These are phyloP conservation scores for Meira nashicola DNA, from an alignment of 1,284 basidiomycete genomes.

Conservation along the genomic window DNA sequence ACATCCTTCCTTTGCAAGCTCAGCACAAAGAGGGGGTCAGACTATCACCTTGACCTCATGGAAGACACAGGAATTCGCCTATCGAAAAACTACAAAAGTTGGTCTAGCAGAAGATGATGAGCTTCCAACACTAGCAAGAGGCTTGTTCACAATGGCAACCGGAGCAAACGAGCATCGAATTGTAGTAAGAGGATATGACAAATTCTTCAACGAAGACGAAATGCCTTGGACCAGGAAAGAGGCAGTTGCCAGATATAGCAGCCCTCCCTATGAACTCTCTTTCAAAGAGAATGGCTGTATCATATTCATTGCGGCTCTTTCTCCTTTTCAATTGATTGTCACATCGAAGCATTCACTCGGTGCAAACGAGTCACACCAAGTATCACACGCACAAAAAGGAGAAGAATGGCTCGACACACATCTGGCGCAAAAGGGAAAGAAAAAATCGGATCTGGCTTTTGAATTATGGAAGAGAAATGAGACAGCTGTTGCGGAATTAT, in stretches of 20 bases:
- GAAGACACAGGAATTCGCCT: slow-evolving; percentile 50
- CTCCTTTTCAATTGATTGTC: slow-evolving; percentile 69
- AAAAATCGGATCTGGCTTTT: slow-evolving; percentile 68
- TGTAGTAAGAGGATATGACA: slow-evolving; percentile 89
- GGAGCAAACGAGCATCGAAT: slow-evolving; percentile 59
- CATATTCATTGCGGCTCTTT: slow-evolving; percentile 87
- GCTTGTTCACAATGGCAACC: slow-evolving; percentile 34
- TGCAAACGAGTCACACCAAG: not conserved
- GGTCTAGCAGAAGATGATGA: slow-evolving; percentile 22
- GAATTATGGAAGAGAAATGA: slow-evolving; percentile 75
- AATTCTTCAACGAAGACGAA: slow-evolving; percentile 97
- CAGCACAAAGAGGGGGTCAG: not conserved
- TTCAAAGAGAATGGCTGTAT: slow-evolving; percentile 97
- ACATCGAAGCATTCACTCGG: slow-evolving; percentile 74
- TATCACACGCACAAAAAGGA: slow-evolving; percentile 70
- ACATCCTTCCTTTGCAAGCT: not conserved
- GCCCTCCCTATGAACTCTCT: slow-evolving; percentile 78
- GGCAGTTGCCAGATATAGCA: slow-evolving; percentile 60
- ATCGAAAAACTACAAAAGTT: slow-evolving; percentile 39
- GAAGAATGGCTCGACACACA: slow-evolving; percentile 77
- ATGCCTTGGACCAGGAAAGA: slow-evolving; percentile 84
- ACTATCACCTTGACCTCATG: slow-evolving; percentile 22
- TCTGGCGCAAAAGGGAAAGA: slow-evolving; percentile 64
- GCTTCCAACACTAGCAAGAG: slow-evolving; percentile 47
- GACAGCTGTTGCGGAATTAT: slow-evolving; percentile 90